Conservation (phyloP, 2,329 filamentous ascomycete species). For the Colletotrichum trifolii region DNA sequence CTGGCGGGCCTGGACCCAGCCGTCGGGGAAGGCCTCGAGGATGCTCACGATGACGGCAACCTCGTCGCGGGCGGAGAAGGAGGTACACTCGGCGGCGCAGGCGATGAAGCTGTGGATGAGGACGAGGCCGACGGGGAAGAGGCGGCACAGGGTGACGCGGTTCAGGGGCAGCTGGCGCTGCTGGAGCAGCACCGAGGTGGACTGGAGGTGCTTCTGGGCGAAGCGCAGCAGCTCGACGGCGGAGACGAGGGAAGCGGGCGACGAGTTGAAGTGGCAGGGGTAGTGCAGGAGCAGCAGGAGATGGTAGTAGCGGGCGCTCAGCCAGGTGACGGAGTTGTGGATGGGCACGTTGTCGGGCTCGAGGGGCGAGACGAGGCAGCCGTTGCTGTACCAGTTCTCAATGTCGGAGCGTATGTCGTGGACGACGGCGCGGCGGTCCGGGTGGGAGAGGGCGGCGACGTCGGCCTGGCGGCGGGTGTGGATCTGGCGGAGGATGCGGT, state of each 20-base stretch:
- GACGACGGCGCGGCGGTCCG: slow-evolving; percentile 47
- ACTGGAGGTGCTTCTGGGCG: slow-evolving; percentile 55
- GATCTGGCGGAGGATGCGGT: slow-evolving; percentile 51
- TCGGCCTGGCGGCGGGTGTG: slow-evolving; percentile 47
- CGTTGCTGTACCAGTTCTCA: slow-evolving; percentile 59
- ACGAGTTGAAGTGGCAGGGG: slow-evolving; percentile 53
- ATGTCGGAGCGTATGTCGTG: slow-evolving; percentile 53
- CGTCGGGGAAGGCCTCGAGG: slow-evolving; percentile 51
- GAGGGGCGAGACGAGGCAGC: slow-evolving; percentile 55
- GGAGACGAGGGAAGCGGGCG: slow-evolving; percentile 42
- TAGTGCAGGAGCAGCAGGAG: slow-evolving; percentile 57
- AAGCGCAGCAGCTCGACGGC: slow-evolving; percentile 50
- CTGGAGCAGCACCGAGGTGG: slow-evolving; percentile 53
- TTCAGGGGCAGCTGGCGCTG: slow-evolving; percentile 57
- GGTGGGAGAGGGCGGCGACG: slow-evolving; percentile 43
- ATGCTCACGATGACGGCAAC: slow-evolving; percentile 47
- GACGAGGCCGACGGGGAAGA: slow-evolving; percentile 51
- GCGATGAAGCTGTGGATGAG: slow-evolving; percentile 52
- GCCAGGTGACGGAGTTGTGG: slow-evolving; percentile 57
- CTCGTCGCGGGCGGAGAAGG: slow-evolving; percentile 49
- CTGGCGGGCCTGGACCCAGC: slow-evolving; percentile 49
- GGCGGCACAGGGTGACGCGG: slow-evolving; percentile 52
- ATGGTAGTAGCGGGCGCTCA: slow-evolving; percentile 56
- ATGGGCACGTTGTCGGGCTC: slow-evolving; percentile 57
- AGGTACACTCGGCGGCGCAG: slow-evolving; percentile 38